A percentile compares a stretch with the other conserved stretches of the same genome.
These are phyloP conservation scores for Aureobasidium sp. DNA, from an alignment of 2,329 filamentous ascomycete species.

Conservation along the genomic window DNA sequence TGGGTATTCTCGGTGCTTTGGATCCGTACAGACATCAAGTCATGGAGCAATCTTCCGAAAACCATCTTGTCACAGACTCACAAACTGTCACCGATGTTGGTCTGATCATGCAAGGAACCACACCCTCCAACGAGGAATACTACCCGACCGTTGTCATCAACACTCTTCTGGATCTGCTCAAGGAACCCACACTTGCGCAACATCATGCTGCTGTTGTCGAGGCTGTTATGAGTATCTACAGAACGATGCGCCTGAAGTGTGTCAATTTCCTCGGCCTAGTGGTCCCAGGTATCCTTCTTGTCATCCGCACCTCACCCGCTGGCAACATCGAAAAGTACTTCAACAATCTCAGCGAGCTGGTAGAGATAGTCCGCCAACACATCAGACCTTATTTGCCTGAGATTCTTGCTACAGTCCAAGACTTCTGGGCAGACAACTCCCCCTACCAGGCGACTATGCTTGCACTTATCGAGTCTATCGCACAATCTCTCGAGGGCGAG, in stretches of 20 bases:
- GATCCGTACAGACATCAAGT: slow-evolving; percentile 97
- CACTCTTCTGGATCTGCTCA: slow-evolving; percentile 82
- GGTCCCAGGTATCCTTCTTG: slow-evolving; percentile 82
- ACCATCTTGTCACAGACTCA: slow-evolving; percentile 60
- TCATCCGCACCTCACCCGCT: slow-evolving; percentile 72
- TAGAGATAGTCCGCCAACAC: slow-evolving; percentile 92
- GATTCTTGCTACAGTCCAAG: slow-evolving; percentile 76
- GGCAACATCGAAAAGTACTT: slow-evolving; percentile 90
- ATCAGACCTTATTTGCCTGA: slow-evolving; percentile 83
- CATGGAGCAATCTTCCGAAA: slow-evolving; percentile 77
- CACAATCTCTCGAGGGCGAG: slow-evolving; percentile 86
- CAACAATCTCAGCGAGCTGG: slow-evolving; percentile 86
- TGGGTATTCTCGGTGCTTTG: slow-evolving; percentile 88
- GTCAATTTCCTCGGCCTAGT: slow-evolving; percentile 91
- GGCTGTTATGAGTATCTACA: slow-evolving; percentile 97
- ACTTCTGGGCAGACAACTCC: slow-evolving; percentile 78
- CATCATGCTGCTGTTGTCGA: slow-evolving; percentile 93
- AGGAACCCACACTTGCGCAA: slow-evolving; percentile 78
- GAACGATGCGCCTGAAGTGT: slow-evolving; percentile 90
- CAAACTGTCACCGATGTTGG: slow-evolving; percentile 80
- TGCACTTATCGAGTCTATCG: slow-evolving; percentile 85
- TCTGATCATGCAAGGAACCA: slow-evolving; percentile 94
- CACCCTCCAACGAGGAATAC: slow-evolving; percentile 95
- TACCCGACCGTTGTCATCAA: slow-evolving; percentile 98
- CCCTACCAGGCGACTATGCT: slow-evolving; percentile 86